These are phyloP conservation scores for Symbiodinium pilosum DNA, from an alignment of 73 alveolate genomes.

Conservation along the genomic window DNA sequence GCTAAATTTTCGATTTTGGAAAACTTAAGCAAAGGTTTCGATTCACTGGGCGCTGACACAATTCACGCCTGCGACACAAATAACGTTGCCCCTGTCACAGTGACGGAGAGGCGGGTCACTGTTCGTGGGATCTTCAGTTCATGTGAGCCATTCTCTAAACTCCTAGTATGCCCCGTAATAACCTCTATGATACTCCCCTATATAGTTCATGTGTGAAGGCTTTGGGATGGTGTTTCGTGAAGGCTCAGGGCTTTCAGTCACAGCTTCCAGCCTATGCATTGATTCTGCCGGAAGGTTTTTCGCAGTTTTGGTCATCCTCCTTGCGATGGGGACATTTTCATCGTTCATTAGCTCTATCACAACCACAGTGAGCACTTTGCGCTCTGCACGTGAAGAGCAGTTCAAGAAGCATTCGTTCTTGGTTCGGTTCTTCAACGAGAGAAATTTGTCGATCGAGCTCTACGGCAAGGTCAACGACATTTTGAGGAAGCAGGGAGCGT, in stretches of 20 bases:
- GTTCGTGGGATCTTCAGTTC: too few species aligned
- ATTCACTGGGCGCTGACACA: background rate
- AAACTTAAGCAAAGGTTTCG: too few species aligned
- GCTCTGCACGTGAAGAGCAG: background rate
- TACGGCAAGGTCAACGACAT: constrained; percentile 11
- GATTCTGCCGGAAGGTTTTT: too few species aligned
- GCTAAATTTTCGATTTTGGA: too few species aligned
- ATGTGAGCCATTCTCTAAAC: too few species aligned
- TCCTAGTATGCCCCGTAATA: too few species aligned
- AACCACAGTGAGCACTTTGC: background rate
- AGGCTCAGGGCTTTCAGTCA: too few species aligned
- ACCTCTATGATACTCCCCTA: too few species aligned
- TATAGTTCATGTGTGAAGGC: too few species aligned
- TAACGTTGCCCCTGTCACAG: background rate
- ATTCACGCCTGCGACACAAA: background rate
- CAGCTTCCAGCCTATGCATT: too few species aligned
- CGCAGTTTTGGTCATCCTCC: background rate
- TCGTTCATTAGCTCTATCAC: background rate
- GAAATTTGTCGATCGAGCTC: background rate
- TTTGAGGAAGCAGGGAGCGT: background rate
- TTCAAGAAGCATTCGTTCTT: background rate
- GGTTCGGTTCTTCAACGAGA: background rate
- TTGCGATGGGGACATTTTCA: background rate
- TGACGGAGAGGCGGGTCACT: background rate
- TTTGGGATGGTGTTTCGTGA: too few species aligned